Conservation (phyloP, 1,284 basidiomycete species). For the Coriolopsis trogii region DNA sequence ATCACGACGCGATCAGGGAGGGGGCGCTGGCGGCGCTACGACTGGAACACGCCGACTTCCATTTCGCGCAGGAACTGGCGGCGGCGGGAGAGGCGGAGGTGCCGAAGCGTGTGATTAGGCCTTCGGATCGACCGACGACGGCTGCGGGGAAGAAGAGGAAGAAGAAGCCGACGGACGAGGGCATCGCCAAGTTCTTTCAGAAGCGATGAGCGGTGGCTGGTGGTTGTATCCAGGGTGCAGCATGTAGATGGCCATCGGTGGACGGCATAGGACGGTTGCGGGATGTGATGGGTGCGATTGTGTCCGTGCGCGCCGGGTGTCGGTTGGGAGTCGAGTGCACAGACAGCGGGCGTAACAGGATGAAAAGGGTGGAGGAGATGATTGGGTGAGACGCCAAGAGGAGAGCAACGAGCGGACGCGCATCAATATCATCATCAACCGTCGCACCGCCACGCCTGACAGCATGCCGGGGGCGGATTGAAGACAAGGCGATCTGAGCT, state of each 20-base stretch:
- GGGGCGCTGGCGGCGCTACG: slow-evolving; percentile 51
- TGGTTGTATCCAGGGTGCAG: slow-evolving; percentile 2
- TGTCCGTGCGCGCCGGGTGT: neutral
- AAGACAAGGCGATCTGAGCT: slow-evolving; percentile 17
- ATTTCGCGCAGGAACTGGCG: slow-evolving; percentile 80
- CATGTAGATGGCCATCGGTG: no score
- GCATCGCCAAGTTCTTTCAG: slow-evolving; percentile 80
- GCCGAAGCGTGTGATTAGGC: slow-evolving; percentile 22
- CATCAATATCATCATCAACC: slow-evolving; percentile 23
- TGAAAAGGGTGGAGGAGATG: neutral
- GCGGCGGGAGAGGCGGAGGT: slow-evolving; percentile 18
- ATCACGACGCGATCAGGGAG: slow-evolving; percentile 32
- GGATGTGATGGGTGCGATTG: neutral
- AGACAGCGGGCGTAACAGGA: slow-evolving; percentile 2
- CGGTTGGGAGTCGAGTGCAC: neutral
- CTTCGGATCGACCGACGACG: slow-evolving; percentile 15
- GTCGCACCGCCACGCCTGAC: slow-evolving; percentile 17
- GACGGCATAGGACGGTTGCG: no score
- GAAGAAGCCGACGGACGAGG: slow-evolving; percentile 41
- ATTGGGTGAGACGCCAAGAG: slow-evolving; percentile 9
- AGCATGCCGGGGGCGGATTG: slow-evolving; percentile 15
- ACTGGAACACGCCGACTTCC: slow-evolving; percentile 85
- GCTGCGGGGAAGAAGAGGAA: slow-evolving; percentile 41
- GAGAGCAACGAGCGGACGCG: slow-evolving; percentile 11
- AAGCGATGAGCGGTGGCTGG: slow-evolving; percentile 24